A percentile compares a stretch with the other conserved stretches of the same genome.
phyloP scores from a whole-genome alignment of 352 stramenopile species.

The Globisporangium solare region DNA sequence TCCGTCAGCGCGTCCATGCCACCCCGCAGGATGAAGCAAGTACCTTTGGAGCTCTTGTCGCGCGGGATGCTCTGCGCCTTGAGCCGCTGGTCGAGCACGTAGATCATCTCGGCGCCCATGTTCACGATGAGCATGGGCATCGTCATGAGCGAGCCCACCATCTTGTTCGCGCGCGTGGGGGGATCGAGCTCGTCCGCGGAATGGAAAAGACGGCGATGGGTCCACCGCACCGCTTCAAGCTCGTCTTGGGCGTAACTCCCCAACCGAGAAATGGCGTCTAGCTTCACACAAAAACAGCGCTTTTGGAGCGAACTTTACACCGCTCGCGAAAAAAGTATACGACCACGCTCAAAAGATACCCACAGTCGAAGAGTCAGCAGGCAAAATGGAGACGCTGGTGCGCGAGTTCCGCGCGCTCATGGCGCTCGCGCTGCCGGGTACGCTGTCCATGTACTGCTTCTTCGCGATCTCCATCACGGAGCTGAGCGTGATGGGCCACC shows the following conservation, averaged over 20 bases:
- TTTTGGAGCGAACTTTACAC: too few relatives aligned
- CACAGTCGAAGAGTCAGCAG: too few relatives aligned
- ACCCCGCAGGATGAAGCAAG: not conserved
- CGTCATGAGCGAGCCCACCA: conserved; percentile 68
- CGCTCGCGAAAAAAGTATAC: too few relatives aligned
- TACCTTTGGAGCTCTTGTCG: conserved; percentile 86
- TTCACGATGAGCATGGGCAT: conserved; percentile 93
- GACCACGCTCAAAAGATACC: too few relatives aligned
- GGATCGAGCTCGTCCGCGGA: not conserved
- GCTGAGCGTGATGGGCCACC: conserved; percentile 75
- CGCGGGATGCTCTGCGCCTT: conserved; percentile 87
- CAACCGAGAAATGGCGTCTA: too few relatives aligned
- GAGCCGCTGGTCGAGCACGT: conserved; percentile 91
- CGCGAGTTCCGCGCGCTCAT: conserved; percentile 37
- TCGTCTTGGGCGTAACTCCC: too few relatives aligned
- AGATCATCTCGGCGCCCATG: conserved; percentile 94
- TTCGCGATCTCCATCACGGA: conserved; percentile 78
- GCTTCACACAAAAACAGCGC: too few relatives aligned
- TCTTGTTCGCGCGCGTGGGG: conserved; percentile 4
- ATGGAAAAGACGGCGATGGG: not conserved
- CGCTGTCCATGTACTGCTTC: conserved; percentile 71
- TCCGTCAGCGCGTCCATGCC: not conserved
- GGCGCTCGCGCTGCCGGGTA: conserved; percentile 51
- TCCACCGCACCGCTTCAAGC: too few relatives aligned
- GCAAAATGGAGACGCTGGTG: not conserved